Conservation (phyloP, 495 filamentous ascomycete species). For the Hypoxylon rickii region DNA sequence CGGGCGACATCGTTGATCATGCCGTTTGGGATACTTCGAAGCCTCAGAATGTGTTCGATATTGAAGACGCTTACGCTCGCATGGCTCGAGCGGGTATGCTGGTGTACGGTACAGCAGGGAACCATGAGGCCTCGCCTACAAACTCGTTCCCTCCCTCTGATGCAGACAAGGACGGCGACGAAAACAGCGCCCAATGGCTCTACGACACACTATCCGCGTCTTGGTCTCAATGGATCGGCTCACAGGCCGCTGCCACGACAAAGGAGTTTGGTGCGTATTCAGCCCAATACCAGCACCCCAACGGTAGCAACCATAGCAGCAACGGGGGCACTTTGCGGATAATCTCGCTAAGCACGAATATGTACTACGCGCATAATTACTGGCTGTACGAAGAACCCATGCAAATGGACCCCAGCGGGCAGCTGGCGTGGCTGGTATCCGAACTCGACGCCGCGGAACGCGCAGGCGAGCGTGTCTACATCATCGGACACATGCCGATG, state of each 20-base stretch:
- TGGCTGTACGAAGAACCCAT: slow-evolving; percentile 55
- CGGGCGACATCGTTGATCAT: slow-evolving; percentile 55
- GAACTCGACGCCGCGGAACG: slow-evolving; percentile 57
- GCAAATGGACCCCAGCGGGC: slow-evolving; percentile 53
- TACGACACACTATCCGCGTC: slow-evolving; percentile 53
- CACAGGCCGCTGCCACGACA: slow-evolving; percentile 38
- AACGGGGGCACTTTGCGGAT: slow-evolving; percentile 52
- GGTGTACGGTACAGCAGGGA: slow-evolving; percentile 58
- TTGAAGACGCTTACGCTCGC: slow-evolving; percentile 51
- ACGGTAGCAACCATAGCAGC: slow-evolving; percentile 38
- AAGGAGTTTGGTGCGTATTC: slow-evolving; percentile 57
- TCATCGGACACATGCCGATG: slow-evolving; percentile 58
- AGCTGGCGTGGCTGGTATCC: slow-evolving; percentile 55
- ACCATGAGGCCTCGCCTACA: slow-evolving; percentile 59
- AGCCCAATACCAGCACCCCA: slow-evolving; percentile 6
- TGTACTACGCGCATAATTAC: slow-evolving; percentile 62
- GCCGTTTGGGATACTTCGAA: slow-evolving; percentile 48
- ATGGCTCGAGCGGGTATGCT: slow-evolving; percentile 43
- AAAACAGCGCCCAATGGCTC: slow-evolving; percentile 51
- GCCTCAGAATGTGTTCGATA: slow-evolving; percentile 45
- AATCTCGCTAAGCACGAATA: slow-evolving; percentile 62
- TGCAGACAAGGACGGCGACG: not conserved
- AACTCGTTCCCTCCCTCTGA: slow-evolving; percentile 53
- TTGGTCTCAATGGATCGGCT: slow-evolving; percentile 54
- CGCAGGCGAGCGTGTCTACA: slow-evolving; percentile 56